Evolutionary conservation across 2,329 filamentous ascomycete species (phyloP), one percentile per base, ranked within the genome.

Genomic region (Amauroascus verrucosus): DNA sequence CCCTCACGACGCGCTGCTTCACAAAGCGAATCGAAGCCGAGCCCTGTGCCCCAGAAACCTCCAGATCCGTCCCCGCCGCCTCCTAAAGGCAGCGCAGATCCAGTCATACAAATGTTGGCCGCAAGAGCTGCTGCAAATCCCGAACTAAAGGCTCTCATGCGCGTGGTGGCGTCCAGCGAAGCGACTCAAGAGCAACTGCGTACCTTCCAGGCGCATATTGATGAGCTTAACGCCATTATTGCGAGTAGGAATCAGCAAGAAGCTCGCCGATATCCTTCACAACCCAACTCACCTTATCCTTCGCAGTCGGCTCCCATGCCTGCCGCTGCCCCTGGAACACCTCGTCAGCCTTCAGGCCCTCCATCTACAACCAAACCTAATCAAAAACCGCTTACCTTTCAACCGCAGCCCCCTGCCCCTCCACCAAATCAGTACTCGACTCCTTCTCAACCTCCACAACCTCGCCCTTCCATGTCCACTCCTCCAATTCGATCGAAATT

Each of bases 31-130:
- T n/a, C 50, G 6, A 18, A 45, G 46, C 33, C 28, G 6, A 22
- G 40, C 4, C 54, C 48, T 26, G 57, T 61, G 16, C 61, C 55
- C 32, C 64, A 58, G 18, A 52, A 48, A 5, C 54, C 59, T 54
- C 60, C 58, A 35, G 59, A 62, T 32, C 51, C 59, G 14, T 33
- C 55, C 24, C 60, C 57, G 7, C 59, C 58, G 41, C 67, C 69
- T 28, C 62, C 67, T 5, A 73, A 74, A 58, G 68, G 71, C 5
- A 74, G 70, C 45, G 67, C 72, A 8, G 74, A 77, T 55, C 74
- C 74, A 7, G 74, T 77, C 33, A 76, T 77, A 57, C 74, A 76
- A 54, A 75, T 76, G 72, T 64, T 77, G 46, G 74, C 74, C n/a
- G 75, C 73, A 7, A 66, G 72, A 56, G 74, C 74, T 22, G 73